Conservation (phyloP, 495 filamentous ascomycete species). For the Aspergillus hancockii region DNA sequence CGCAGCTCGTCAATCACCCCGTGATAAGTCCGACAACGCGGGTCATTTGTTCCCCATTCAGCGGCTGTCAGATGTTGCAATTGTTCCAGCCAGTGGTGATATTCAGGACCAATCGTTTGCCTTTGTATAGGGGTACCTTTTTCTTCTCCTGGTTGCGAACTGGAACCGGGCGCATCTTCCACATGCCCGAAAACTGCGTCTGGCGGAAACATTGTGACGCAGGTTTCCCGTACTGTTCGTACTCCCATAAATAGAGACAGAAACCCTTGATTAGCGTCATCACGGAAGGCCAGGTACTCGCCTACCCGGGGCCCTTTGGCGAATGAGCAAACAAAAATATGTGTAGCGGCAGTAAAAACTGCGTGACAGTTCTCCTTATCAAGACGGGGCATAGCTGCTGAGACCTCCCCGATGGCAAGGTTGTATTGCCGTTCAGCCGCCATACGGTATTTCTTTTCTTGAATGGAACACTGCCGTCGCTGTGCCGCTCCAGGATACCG, state of each 20-base stretch:
- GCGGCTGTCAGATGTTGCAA: background rate
- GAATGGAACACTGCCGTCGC: background rate
- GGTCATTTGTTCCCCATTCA: background rate
- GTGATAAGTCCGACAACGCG: constrained; percentile 1
- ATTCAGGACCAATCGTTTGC: background rate
- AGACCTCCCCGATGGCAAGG: background rate
- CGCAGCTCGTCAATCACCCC: background rate
- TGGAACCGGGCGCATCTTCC: background rate
- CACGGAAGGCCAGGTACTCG: constrained; percentile 18
- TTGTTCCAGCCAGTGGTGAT: background rate
- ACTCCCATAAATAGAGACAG: constrained; percentile 14
- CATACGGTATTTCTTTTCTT: background rate
- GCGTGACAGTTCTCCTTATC: constrained; percentile 2
- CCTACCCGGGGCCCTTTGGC: constrained; percentile 13
- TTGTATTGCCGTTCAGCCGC: constrained; percentile 9
- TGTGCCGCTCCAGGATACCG: background rate
- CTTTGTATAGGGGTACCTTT: background rate
- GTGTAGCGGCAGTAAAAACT: constrained; percentile 2
- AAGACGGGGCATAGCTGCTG: background rate
- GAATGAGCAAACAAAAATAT: constrained; percentile 9
- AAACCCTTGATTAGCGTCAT: constrained; percentile 5
- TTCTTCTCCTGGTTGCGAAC: background rate
- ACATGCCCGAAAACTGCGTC: background rate
- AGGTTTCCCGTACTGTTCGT: constrained; percentile 9
- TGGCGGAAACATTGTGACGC: background rate